A percentile compares a stretch with the other conserved stretches of the same genome.
Evolutionary conservation across 2,329 filamentous ascomycete species (phyloP).

Genomic region (Thelonectria discophora): DNA sequence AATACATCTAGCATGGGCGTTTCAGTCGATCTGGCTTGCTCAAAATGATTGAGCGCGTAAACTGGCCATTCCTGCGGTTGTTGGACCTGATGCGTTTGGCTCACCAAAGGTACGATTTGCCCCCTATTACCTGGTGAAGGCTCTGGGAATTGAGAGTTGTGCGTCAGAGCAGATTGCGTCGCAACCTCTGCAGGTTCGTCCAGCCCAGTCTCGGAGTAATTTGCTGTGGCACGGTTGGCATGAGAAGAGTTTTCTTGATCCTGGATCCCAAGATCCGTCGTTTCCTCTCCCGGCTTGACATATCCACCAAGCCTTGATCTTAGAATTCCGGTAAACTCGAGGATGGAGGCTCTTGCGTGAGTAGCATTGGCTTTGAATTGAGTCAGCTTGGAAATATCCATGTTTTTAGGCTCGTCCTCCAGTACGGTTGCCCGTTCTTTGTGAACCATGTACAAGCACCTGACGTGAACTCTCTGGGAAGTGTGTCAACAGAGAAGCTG

Average conservation of each 20-base stretch:
- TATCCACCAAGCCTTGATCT: constrained; percentile 9
- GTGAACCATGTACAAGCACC: constrained; percentile 17
- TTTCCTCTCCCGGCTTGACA: constrained; percentile 18
- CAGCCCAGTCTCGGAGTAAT: neutral
- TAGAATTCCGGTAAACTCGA: constrained; percentile 23
- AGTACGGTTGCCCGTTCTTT: neutral
- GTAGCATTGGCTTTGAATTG: constrained; percentile 4
- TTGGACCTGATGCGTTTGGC: neutral
- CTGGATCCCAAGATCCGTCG: constrained; percentile 10
- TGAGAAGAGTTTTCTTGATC: neutral
- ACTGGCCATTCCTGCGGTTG: neutral
- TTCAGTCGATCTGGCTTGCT: neutral
- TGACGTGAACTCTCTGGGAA: constrained; percentile 20
- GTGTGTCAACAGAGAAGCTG: neutral
- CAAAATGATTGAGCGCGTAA: neutral
- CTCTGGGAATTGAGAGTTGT: neutral
- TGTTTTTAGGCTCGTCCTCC: constrained; percentile 17
- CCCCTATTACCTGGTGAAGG: too few species aligned
- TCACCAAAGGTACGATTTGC: neutral
- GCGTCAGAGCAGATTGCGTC: too few species aligned
- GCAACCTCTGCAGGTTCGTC: neutral
- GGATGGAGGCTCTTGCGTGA: constrained; percentile 16
- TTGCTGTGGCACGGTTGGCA: too few species aligned
- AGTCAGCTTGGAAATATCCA: constrained; percentile 2
- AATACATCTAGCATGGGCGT: constrained; percentile 7